These are phyloP conservation scores for Cryptococcus sp. DNA, from an alignment of 1,284 basidiomycete genomes.

Conservation along the genomic window DNA sequence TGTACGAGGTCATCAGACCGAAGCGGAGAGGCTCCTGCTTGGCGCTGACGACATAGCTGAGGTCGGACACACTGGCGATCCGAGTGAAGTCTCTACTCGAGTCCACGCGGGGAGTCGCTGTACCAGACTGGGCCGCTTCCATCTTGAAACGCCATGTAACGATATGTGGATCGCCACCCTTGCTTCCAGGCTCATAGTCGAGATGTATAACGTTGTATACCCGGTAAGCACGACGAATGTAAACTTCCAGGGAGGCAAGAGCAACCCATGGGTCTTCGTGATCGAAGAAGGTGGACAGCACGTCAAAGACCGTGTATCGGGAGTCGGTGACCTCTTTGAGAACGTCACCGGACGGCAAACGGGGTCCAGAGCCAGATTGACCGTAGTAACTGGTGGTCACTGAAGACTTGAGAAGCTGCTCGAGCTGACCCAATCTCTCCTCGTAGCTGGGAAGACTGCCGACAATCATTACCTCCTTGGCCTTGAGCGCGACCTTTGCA, in stretches of 20 bases:
- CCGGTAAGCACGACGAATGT: constrained; percentile 86
- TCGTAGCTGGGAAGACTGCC: constrained; percentile 96
- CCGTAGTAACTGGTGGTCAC: constrained; percentile 87
- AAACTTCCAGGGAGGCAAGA: constrained; percentile 92
- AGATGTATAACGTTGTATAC: constrained; percentile 90
- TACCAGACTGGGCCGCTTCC: constrained; percentile 73
- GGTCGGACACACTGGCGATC: constrained; percentile 86
- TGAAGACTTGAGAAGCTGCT: constrained; percentile 84
- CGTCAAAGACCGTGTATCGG: constrained; percentile 95
- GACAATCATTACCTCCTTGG: constrained; percentile 93
- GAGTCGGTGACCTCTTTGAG: constrained; percentile 95
- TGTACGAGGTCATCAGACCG: constrained; percentile 87
- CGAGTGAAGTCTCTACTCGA: constrained; percentile 56
- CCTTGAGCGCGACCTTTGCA: constrained; percentile 86
- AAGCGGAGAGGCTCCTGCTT: constrained; percentile 83
- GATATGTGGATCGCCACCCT: constrained; percentile 74
- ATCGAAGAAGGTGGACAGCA: constrained; percentile 92
- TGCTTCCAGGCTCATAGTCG: constrained; percentile 90
- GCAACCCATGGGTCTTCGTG: constrained; percentile 80
- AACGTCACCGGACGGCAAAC: constrained; percentile 77
- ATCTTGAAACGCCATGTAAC: constrained; percentile 94
- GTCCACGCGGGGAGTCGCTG: constrained; percentile 75
- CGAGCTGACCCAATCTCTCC: constrained; percentile 92
- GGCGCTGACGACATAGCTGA: constrained; percentile 81
- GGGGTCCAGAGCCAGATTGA: constrained; percentile 68